phyloP scores from a whole-genome alignment of 148 eudicot genomes.

The Rhododendron ferrugineum region DNA sequence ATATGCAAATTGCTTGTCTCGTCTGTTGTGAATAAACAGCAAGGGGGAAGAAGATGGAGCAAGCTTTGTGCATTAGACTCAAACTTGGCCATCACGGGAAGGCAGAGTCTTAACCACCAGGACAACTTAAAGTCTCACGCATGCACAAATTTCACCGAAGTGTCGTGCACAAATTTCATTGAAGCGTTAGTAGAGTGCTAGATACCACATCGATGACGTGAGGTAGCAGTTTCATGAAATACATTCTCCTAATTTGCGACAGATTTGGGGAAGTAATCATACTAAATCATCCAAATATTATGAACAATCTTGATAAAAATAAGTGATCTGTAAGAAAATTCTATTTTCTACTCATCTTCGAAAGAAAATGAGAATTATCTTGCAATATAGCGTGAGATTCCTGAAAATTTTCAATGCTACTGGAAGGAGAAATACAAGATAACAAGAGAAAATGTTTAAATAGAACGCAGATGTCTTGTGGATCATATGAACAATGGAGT shows the following conservation, averaged over 20 bases:
- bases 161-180: not conserved
- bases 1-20: not conserved
- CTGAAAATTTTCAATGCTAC: not conserved
- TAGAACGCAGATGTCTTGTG: not conserved
- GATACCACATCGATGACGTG: not conserved
- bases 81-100: not conserved
- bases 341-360: not conserved
- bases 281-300: not conserved
- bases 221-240: not conserved
- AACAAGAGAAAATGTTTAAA: not conserved
- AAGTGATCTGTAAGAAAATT: not conserved
- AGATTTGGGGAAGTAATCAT: not conserved
- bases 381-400: not conserved
- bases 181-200: not conserved
- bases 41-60: not conserved
- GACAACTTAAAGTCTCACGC: not conserved
- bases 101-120: not conserved
- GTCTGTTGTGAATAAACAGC: not conserved
- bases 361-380: not conserved
- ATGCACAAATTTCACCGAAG: not conserved
- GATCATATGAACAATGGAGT: slow-evolving; percentile 15
- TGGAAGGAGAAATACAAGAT: not conserved
- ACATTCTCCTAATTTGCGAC: not conserved
- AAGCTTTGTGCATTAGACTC: not conserved
- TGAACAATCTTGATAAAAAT: not conserved